Percentiles rank a stretch among this genome's conserved stretches.
Evolutionary conservation across 768 basidiomycete genomes (phyloP).

Genomic region (Lentinula lateritia): DNA sequence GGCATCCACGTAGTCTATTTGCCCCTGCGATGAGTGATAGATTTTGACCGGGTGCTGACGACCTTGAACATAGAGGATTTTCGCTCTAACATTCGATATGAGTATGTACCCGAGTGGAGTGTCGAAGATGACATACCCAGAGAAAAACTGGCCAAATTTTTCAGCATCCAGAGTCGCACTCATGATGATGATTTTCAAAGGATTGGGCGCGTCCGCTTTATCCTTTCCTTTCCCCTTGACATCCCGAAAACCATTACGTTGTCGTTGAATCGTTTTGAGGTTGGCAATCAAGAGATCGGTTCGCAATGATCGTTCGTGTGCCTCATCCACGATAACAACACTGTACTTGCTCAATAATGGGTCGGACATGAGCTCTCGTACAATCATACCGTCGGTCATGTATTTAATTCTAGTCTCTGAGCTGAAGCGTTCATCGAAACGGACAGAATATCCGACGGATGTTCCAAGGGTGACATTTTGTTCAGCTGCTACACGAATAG

Average conservation of each 20-base stretch:
- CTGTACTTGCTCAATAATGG: constrained; percentile 74
- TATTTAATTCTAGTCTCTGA: constrained; percentile 86
- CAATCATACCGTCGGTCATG: constrained; percentile 96
- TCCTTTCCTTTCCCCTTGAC: constrained; percentile 40
- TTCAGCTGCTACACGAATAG: constrained; percentile 83
- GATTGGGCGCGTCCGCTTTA: constrained; percentile 35
- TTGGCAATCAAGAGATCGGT: constrained; percentile 93
- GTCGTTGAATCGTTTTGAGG: constrained; percentile 73
- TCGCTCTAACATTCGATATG: constrained; percentile 49
- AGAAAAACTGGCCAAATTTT: constrained; percentile 86
- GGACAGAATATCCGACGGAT: constrained; percentile 89
- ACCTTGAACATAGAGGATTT: constrained; percentile 87
- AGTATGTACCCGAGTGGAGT: background rate
- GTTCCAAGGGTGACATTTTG: constrained; percentile 67
- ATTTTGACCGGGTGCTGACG: constrained; percentile 89
- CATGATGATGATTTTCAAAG: constrained; percentile 94
- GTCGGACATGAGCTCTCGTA: constrained; percentile 85
- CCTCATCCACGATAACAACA: constrained; percentile 91
- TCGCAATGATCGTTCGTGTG: constrained; percentile 91
- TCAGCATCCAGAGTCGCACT: constrained; percentile 96
- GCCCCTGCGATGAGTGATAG: constrained; percentile 68
- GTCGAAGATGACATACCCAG: constrained; percentile 41
- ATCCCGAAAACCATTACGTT: constrained; percentile 44
- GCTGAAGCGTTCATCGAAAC: constrained; percentile 83
- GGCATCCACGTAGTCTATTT: constrained; percentile 82